Evolutionary conservation across 129 eudicot genomes (phyloP), one percentile per base, ranked within the genome.

Genomic region (Deinandra increscens): DNA sequence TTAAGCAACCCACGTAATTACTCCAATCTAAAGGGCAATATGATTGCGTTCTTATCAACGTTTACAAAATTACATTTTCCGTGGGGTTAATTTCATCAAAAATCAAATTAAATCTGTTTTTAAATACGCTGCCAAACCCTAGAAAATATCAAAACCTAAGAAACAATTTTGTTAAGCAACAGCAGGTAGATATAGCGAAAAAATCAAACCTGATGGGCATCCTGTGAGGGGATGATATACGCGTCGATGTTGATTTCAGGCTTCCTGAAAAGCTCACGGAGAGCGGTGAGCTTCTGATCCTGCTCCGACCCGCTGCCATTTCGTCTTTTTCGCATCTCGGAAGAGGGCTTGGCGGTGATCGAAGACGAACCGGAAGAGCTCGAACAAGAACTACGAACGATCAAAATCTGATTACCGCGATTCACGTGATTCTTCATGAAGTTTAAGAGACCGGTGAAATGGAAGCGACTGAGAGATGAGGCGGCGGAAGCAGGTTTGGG

Each of bases 141-240:
- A 26, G 31, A 33, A 49, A 10, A 13, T 20, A 43, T 31, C 13
- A 44, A 45, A 60, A 15, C 38, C 23, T 58, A 70, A 70, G 41
- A 11, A 23, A 8, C 3, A 59, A 0, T 4, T 17, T 44, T 39
- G 55, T 56, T 11, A 26, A 29, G 9, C 3, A 39, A 64, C 19
- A 41, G 36, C 23, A 60, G 15, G 39, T 36, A 7, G 22, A 29
- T 44, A 34, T 68, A 63, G 20, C 1, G 3, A 75, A 4, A 34
- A 50, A 68, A 64, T 10, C 3, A 60, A 19, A 89, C 98, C 96
- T 93, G 98, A 80, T 93, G 96, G 37, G 98, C 95, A 64, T 93
- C 98, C 68, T 93, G 96, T n/a, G 98, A 93, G 70, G 98, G 98
- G 51, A 93, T 84, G 18, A 93, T 89, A 74, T 91, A 91, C 41